Evolutionary conservation across 2,329 filamentous ascomycete species (phyloP), one percentile per base, ranked within the genome.

Genomic region (Colletotrichum gigasporum): DNA sequence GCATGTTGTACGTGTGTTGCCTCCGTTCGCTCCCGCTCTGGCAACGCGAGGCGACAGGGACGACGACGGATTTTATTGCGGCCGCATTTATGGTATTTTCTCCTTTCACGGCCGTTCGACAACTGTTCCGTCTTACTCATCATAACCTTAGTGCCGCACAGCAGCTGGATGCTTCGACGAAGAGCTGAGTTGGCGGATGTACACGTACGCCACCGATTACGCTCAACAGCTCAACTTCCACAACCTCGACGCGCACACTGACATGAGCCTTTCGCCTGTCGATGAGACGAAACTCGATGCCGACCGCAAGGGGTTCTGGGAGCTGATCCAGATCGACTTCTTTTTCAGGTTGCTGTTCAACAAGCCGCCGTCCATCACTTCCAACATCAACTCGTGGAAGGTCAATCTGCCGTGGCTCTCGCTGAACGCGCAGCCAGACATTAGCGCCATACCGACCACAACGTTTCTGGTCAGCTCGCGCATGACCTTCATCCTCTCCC

Each of bases 351-450:
- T 76, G 0, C 55, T 76, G 0, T 68, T 73, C 51, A 72, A 76
- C 24, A 74, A 70, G 3, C 73, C 74, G 8, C 72, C 73, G 0
- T 66, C 65, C 1, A 68, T 76, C 3, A 71, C 72, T 0, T 67
- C 69, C 37, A 70, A 71, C 28, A 28, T 58, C 12, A 52, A 50
- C 16, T 61, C 67, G 0, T 76, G 74, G 74, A 71, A 70, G 26
- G 73, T 76, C 48, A 76, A 75, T 34, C 35, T 76, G 5, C 74
- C 74, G 1, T 75, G 73, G 74, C 57, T 76, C 1, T 69, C 74
- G 10, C 56, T 63, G 3, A 60, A 67, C 26, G 71, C 72, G 0
- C 28, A 18, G 7, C 26, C 30, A 1, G 59, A 58, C 18, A 30
- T 48, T 1, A 69, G 72, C 6, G 71, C 69, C 2, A 69, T 75